Evolutionary conservation across 2,329 filamentous ascomycete species (phyloP), one percentile per base, ranked within the genome.

Genomic region (Aquanectria penicillioides): DNA sequence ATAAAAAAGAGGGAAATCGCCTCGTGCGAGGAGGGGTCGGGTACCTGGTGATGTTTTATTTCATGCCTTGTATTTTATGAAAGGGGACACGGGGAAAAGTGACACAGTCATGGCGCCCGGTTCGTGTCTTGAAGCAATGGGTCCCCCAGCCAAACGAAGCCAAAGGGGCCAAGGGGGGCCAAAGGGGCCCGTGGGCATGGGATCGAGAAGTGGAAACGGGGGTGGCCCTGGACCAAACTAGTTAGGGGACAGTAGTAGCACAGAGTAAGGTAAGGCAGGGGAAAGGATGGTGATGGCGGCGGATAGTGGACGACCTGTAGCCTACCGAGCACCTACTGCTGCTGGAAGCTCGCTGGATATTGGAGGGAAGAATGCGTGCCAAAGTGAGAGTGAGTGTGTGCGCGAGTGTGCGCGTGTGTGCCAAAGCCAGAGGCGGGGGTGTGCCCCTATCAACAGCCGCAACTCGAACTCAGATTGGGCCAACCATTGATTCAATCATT

Each of bases 91-190:
- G 68, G 68, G 63, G 68, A 67, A 68, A 68, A 70, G 66, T 69
- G 68, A 69, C 68, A 70, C 68, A 70, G 53, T 61, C 63, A 70
- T 62, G 63, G 60, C 68, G 61, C 65, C 68, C 59, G 65, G 66
- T 68, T 67, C 68, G 68, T 70, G 69, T 69, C 68, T 70, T 70
- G 68, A 70, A 69, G 67, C 68, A 69, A 67, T 68, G 66, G 68
- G 67, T 63, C 66, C 59, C 58, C 53, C 49, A 53, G 55, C 48
- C 64, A 62, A 61, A 65, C 64, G 61, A 63, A 60, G 49, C 67
- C 67, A 65, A 65, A 65, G 67, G 61, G 69, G 64, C 66, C 60
- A 69, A 69, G 65, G 52, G 57, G 61, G 61, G 59, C 18, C 43
- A 31, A 48, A 28, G 50, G 57, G 57, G 57, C 36, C 46, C 57